Evolutionary conservation across 2,329 filamentous ascomycete species (phyloP), one percentile per base, ranked within the genome.

Genomic region (Plenodomus lindquistii): DNA sequence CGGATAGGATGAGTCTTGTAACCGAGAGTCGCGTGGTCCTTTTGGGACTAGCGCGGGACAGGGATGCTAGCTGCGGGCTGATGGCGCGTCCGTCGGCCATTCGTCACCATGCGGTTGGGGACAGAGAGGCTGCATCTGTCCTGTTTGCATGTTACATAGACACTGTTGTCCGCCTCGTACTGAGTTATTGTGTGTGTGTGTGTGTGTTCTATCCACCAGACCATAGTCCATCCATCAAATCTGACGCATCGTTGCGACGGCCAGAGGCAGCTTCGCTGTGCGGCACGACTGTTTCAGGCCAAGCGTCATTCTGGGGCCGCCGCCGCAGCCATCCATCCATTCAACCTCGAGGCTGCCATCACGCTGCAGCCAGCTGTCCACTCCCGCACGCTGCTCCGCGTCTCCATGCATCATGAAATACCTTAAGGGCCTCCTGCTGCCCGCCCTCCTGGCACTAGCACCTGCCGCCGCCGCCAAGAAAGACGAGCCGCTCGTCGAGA

Each of bases 401-500:
- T 55, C 59, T 65, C 57, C 63, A 72, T 72, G 69, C 69, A 70
- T 65, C 54, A 73, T 73, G 70, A 67, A 66, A 64, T 62, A 60
- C 59, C 57, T 63, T 57, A 66, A 63, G 68, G 65, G 69, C 69
- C 64, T 72, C 52, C 70, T 80, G 64, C 68, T 81, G 67, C 71
- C 78, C 61, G 71, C 73, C 70, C 71, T 85, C 67, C 75, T 83
- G 70, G 80, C 78, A 57, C 53, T 70, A 50, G 60, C 62, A 47
- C 52, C 66, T 34, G 43, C 63, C 43, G 52, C 62, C 48, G 55
- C 61, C 45, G 46, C 71, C 63, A 61, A 69, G 59, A 87, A 81
- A 55, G 81, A 85, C 65, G 78, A 79, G 40, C 92, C 92, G 19
- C 79, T 79, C 46, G 80, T 96, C 63, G 78, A 81, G 53, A 75